Evolutionary conservation across 768 basidiomycete genomes (phyloP), one percentile per base, ranked within the genome.

Genomic region (Panus rudis): DNA sequence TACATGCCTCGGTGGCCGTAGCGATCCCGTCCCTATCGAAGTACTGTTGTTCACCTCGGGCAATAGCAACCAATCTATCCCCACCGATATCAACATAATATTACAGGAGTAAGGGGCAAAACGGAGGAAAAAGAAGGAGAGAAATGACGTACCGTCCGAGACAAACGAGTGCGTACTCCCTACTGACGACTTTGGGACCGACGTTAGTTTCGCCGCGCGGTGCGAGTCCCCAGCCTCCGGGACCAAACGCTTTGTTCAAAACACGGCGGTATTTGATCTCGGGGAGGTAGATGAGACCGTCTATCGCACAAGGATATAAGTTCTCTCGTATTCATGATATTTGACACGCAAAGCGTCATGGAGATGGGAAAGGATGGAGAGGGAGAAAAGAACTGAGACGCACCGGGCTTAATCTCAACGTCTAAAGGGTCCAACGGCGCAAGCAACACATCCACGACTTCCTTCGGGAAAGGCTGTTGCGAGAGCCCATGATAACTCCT

Each of bases 221-320:
- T 11, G 93, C 94, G 34, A 97, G 76, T 10, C 94, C 94, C 94
- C 94, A 97, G 4, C 84, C 92, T 6, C 94, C 94, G 16, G 94
- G 94, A 10, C 94, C 92, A 55, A 98, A 97, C 0, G 94, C 92
- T 52, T 74, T 81, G 68, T 97, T 97, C 37, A 97, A 65, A 25
- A 90, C 80, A 19, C 94, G 78, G 14, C 94, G 77, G 57, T 97
- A 98, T 59, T 96, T 94, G 56, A 97, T 98, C 64, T 97, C 94
- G 16, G 94, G 94, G 6, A 98, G 79, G 64, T 97, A 98, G 10
- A 96, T 66, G 31, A 98, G 71, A 4, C 94, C 94, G 52, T 97
- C 94, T 94, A 50, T n/a, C n/a, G n/a, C n/a, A n/a, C 7, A 45
- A 6, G 5, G 17, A 8, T 16, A 22, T 20, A 10, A 43, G 6